Percentiles rank a stretch among this genome's conserved stretches.
Evolutionary conservation across 2,329 filamentous ascomycete species (phyloP).

Genomic region (Colletotrichum brevisporum): DNA sequence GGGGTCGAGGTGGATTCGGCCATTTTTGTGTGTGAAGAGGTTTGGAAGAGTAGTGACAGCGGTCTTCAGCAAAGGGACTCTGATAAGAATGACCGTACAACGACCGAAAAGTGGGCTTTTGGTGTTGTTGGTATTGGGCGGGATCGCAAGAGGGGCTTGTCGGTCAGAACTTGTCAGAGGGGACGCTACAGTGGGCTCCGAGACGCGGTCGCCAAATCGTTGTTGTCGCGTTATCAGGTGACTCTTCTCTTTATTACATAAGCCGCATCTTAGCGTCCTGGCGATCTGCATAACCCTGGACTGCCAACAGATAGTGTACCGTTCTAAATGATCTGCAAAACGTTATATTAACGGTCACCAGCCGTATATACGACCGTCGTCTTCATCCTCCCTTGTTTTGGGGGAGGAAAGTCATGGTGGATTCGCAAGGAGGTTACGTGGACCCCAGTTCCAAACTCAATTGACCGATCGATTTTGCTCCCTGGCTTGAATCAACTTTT

Average conservation of each 20-base stretch:
- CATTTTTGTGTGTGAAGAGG: conserved; percentile 65
- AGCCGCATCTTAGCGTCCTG: neutral
- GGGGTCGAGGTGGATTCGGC: conserved; percentile 78
- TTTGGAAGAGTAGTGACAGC: neutral
- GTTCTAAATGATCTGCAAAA: conserved; percentile 28
- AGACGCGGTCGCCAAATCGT: conserved; percentile 25
- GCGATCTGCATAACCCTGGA: neutral
- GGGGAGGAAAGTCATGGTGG: neutral
- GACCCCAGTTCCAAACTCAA: conserved; percentile 10
- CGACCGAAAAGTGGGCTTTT: neutral
- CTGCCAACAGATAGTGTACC: conserved; percentile 7
- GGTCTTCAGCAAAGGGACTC: neutral
- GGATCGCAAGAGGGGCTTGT: neutral
- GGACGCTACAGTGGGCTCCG: neutral
- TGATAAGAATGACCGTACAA: neutral
- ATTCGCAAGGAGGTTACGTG: conserved; percentile 17
- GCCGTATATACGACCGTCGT: conserved; percentile 6
- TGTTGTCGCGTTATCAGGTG: conserved; percentile 37
- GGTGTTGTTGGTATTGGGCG: neutral
- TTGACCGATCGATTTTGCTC: conserved; percentile 4
- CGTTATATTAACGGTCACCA: conserved; percentile 34
- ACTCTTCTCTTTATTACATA: neutral
- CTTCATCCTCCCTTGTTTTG: neutral
- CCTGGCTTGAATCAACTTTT: neutral
- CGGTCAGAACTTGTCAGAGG: neutral